Conservation (phyloP, 176 grass and related monocot species). For the Pharus latifolius region DNA sequence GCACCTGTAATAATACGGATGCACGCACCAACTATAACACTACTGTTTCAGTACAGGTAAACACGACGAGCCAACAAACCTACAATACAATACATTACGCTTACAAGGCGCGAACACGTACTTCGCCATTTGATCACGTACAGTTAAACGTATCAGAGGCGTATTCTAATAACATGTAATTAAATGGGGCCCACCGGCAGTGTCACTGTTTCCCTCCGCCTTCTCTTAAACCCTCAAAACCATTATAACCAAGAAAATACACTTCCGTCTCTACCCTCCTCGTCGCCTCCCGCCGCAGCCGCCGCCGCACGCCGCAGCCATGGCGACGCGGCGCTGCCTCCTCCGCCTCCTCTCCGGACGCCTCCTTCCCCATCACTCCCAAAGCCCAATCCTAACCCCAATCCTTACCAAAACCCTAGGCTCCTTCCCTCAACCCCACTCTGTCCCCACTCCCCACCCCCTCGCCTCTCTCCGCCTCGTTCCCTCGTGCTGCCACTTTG, state of each 20-base stretch:
- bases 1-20: too few relatives aligned
- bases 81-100: too few relatives aligned
- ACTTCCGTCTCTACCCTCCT: conserved; percentile 40
- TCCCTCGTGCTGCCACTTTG: conserved; percentile 35
- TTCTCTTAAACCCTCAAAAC: conserved; percentile 42
- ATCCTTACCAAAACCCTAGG: background rate
- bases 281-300: background rate
- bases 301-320: conserved; percentile 22
- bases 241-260: background rate
- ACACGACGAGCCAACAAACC: too few relatives aligned
- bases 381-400: background rate
- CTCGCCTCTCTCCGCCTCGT: conserved; percentile 3
- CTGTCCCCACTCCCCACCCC: background rate
- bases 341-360: conserved; percentile 36
- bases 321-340: conserved; percentile 76
- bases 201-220: background rate
- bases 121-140: background rate
- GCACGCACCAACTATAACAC: too few relatives aligned
- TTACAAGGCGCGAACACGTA: too few relatives aligned
- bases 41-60: too few relatives aligned
- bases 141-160: accelerated
- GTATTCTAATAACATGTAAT: background rate
- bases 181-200: background rate
- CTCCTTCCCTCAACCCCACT: background rate
- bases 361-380: background rate